These are phyloP conservation scores for Gossypium lobatum DNA, from an alignment of 441 rosid species.

Conservation along the genomic window DNA sequence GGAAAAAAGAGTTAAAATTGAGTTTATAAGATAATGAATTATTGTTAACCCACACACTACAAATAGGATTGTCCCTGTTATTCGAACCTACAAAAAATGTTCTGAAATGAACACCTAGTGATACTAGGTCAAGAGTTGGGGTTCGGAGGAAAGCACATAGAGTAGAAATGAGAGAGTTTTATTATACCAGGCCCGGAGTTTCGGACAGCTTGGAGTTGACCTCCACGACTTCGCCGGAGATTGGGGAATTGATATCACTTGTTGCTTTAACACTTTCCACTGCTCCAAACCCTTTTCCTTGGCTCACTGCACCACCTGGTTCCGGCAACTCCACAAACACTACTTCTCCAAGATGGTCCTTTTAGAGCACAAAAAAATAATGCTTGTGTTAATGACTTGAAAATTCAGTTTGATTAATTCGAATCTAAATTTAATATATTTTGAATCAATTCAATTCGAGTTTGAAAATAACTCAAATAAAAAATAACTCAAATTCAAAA, in stretches of 20 bases:
- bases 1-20: not conserved
- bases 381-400: not conserved
- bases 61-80: too few species aligned
- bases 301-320: conserved; percentile 36
- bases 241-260: conserved; percentile 78
- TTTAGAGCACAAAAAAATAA: not conserved
- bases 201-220: conserved; percentile 67
- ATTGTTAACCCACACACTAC: too few species aligned
- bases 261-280: conserved; percentile 97
- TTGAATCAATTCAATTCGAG: too few species aligned
- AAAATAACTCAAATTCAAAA: too few species aligned
- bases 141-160: not conserved
- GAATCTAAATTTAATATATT: too few species aligned
- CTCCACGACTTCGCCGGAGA: conserved; percentile 81
- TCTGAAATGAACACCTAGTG: too few species aligned
- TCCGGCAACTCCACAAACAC: conserved; percentile 93
- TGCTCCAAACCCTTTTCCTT: conserved; percentile 75
- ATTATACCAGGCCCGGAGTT: conserved; percentile 64
- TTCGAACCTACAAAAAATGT: too few species aligned
- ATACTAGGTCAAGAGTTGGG: too few species aligned
- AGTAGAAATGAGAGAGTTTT: conserved; percentile 5
- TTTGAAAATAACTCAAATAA: too few species aligned
- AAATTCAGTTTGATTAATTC: too few species aligned
- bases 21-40: not conserved
- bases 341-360: conserved; percentile 93